Base-by-base conservation (phyloP, 805 yeast species). In the Metschnikowia reukaufii region DNA sequence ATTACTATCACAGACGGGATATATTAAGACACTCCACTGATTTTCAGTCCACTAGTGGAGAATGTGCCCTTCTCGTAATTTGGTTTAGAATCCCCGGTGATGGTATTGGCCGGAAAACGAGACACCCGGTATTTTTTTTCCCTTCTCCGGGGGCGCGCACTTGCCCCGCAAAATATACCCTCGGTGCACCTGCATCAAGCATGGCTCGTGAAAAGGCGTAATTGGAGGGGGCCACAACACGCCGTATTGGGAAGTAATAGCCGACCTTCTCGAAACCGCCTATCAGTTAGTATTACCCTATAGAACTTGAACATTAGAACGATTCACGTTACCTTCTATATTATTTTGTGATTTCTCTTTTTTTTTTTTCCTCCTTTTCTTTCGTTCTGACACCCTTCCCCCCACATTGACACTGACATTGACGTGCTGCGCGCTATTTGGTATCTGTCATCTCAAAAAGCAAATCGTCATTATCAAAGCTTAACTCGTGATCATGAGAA, bases 381-480 rank as follows among this genome's bases (percentile, higher is more conserved):
- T 2, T 25, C 12, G 6, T 6, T 9, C 29, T 4, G 29, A 4
- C 8, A 25, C 2, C 29, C 12, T 25, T 25, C 5, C 3, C 29
- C 12, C 29, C 29, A 25, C 29, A 25, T 25, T 25, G 5, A 9
- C 31, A 16, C n/a, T n/a, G 21, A 18, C 19, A 35, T 18, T 6
- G 10, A 17, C 15, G 23, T 10, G 13, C 3, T 35, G 36, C 36
- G 36, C 9, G 12, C 18, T 20, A 39, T n/a, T 39, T 39, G 9
- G 42, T 39, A 18, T 39, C 42, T 16, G 59, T 54, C 59, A 56
- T 56, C 39, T 56, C 59, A 13, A 56, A 56, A 15, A 56, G 49
- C 39, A 56, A 30, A 36, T 56, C 59, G 36, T 56, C 59, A 40
- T 52, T 49, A 25, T 56, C 59, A 38, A 37, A 55, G 35, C 55